Percentiles rank a stretch among this genome's conserved stretches.
phyloP scores from a whole-genome alignment of 1,284 basidiomycete species.

The Leccinum solheimii region DNA sequence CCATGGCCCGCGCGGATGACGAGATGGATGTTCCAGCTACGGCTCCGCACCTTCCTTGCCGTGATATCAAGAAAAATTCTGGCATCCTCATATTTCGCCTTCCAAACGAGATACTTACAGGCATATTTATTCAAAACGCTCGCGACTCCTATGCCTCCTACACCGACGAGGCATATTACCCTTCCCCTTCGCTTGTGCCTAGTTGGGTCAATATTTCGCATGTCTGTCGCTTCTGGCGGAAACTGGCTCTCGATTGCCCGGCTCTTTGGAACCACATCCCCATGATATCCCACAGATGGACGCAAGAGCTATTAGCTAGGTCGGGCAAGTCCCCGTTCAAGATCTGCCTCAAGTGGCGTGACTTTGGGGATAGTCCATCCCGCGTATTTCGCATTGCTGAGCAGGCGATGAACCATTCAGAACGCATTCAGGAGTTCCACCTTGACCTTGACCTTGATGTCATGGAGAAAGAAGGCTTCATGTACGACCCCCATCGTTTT shows the following conservation, averaged over 20 bases:
- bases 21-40: neutral
- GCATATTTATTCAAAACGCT: conserved; percentile 20
- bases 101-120: conserved; percentile 24
- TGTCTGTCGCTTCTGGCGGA: conserved; percentile 38
- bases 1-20: neutral
- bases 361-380: neutral
- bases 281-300: conserved; percentile 25
- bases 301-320: conserved; percentile 34
- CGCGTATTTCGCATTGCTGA: conserved; percentile 2
- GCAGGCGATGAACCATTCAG: neutral
- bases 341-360: conserved; percentile 6
- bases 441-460: neutral
- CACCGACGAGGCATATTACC: neutral
- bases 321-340: conserved; percentile 35
- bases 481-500: neutral
- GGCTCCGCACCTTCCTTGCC: neutral
- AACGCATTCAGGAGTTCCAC: conserved; percentile 3
- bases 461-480: neutral
- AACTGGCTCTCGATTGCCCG: conserved; percentile 32
- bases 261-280: conserved; percentile 34
- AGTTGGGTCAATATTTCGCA: conserved; percentile 29
- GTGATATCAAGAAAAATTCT: neutral
- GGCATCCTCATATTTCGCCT: conserved; percentile 4
- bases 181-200: neutral
- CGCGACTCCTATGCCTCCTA: neutral